phyloP scores from a whole-genome alignment of 768 basidiomycete species.

The Mycena haematopus region DNA sequence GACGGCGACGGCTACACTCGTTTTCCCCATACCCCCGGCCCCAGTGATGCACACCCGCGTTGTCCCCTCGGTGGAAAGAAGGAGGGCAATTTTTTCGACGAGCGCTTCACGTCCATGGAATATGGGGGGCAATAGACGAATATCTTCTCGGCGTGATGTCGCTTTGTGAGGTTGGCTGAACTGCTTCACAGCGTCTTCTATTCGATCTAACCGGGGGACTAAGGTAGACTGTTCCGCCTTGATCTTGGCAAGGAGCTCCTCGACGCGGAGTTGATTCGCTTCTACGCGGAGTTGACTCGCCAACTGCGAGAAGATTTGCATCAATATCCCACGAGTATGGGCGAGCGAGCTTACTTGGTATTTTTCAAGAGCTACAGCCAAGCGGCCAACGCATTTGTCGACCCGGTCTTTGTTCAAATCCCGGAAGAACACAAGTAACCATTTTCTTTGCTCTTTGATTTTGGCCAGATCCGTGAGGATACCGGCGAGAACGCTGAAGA shows the following conservation, averaged over 20 bases:
- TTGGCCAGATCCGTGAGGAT: not conserved
- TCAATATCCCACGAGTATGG: not conserved
- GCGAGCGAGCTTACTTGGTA: not conserved
- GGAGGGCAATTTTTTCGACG: constrained; percentile 18
- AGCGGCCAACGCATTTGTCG: not conserved
- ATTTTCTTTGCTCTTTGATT: not conserved
- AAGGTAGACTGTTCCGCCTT: too few species aligned
- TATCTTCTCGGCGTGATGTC: not conserved
- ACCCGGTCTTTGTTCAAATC: not conserved
- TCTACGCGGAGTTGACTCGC: not conserved
- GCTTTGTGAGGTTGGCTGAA: not conserved
- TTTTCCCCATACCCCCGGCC: constrained; percentile 48
- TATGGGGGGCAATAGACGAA: not conserved
- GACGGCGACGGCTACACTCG: constrained; percentile 42
- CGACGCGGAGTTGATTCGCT: too few species aligned
- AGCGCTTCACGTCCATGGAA: not conserved
- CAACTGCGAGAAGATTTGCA: not conserved
- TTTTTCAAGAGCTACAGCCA: not conserved
- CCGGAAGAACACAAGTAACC: not conserved
- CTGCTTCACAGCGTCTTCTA: not conserved
- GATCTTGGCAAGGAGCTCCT: too few species aligned
- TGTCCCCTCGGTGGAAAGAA: constrained; percentile 1
- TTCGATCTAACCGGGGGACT: too few species aligned
- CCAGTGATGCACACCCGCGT: constrained; percentile 20
- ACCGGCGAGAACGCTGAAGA: not conserved